Evolutionary conservation across 169 alveolate genomes (phyloP).

Genomic region (Pseudocohnilembus persalinus): DNA sequence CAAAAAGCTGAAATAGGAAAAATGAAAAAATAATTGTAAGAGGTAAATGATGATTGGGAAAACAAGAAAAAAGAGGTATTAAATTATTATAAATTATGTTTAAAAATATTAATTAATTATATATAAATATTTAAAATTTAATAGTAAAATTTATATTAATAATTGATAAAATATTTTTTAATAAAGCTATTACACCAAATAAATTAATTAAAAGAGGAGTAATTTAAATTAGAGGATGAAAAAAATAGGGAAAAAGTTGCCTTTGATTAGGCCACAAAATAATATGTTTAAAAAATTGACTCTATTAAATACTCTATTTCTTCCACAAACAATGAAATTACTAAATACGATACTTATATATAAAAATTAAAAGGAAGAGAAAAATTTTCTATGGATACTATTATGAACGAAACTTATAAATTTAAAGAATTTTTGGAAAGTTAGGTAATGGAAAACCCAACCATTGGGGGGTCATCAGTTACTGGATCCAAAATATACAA

Average conservation of each 20-base stretch:
- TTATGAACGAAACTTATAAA: constrained; percentile 24
- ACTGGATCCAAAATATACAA: background rate
- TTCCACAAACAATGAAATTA: constrained; percentile 18
- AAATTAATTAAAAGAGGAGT: constrained; percentile 5
- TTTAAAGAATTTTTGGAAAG: constrained; percentile 24
- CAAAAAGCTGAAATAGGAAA: background rate
- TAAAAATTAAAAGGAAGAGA: constrained; percentile 25
- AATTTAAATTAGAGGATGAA: constrained; percentile 22
- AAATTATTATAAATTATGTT: no score
- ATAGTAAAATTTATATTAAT: no score
- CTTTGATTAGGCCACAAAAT: constrained; percentile 17
- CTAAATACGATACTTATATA: constrained; percentile 10
- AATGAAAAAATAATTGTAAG: constrained; percentile 17
- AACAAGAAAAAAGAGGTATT: constrained; percentile 12
- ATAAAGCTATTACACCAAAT: constrained; percentile 13
- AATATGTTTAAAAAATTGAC: constrained; percentile 8
- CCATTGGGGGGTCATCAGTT: background rate
- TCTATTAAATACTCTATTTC: constrained; percentile 8
- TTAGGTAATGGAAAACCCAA: background rate
- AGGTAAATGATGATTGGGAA: constrained; percentile 29
- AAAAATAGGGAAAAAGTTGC: constrained; percentile 22
- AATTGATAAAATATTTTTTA: no score
- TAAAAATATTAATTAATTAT: no score
- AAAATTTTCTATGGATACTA: constrained; percentile 36
- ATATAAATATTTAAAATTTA: no score